These are phyloP conservation scores for Metarhizium sp. DNA, from an alignment of 2,329 filamentous ascomycete genomes.

Conservation along the genomic window DNA sequence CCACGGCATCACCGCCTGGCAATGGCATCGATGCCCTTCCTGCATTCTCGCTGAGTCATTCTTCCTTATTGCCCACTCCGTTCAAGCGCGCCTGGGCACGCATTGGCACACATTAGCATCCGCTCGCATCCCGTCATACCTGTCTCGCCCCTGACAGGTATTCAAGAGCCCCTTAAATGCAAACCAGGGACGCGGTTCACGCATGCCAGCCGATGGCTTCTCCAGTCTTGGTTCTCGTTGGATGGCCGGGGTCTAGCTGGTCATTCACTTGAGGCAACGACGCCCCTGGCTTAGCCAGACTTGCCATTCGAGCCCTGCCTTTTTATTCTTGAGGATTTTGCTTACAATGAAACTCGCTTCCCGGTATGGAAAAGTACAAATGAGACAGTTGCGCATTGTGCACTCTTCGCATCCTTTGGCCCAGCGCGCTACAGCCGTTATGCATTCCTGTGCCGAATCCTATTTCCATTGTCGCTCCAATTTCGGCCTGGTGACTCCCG, in stretches of 20 bases:
- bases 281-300: slow-evolving; percentile 1
- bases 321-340: too few relatives aligned
- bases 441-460: neutral
- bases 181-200: neutral
- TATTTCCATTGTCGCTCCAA: neutral
- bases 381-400: too few relatives aligned
- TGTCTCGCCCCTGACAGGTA: neutral
- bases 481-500: neutral
- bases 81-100: neutral
- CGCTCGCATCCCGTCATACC: neutral
- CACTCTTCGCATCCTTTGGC: too few relatives aligned
- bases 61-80: neutral
- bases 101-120: neutral
- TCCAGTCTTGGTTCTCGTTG: neutral
- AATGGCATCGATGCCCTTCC: too few relatives aligned
- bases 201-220: neutral
- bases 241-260: neutral
- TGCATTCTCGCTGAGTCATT: neutral
- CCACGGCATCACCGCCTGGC: too few relatives aligned
- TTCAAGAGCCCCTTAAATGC: neutral
- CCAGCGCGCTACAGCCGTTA: too few relatives aligned
- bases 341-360: neutral
- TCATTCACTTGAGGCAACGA: neutral
- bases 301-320: neutral
- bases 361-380: neutral